Evolutionary conservation across 192 early-diverging fungal genomes (phyloP), one percentile per base, ranked within the genome.

Genomic region (Umbelopsis isabellina): DNA sequence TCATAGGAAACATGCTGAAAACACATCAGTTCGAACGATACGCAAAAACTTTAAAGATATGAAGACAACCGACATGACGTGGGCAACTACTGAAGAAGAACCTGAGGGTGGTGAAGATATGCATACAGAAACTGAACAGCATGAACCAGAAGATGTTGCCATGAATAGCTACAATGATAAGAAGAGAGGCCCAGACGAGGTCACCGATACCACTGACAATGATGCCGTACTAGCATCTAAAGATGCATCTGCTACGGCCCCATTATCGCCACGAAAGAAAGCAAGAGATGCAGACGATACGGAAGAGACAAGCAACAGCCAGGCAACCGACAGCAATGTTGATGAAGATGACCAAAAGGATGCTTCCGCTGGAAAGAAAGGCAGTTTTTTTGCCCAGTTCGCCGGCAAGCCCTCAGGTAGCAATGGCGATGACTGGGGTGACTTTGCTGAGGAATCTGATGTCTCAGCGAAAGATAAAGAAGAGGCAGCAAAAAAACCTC

Each of bases 31-130:
- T 16, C 72, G 49, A 20, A 69, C 76, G 11, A 73, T 78, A 49
- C 76, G 76, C 21, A 68, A 71, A 33, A 78, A 78, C 46, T 21
- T 78, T 33, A 78, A 78, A 46, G 76, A 78, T 27, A 78, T 78
- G 76, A 58, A 67, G 35, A 78, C 76, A 1, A 51, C 76, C 2
- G 76, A 78, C 55, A 78, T 69, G 48, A 25, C 55, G 55, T 61
- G 46, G 27, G 48, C 50, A 47, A 51, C 58, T 16, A 41, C 37
- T 10, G 37, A 41, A 41, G 71, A 65, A 51, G 48, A 65, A 16
- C 49, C 1, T 21, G 70, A 27, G 41, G 67, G 51, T 41, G 6
- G 37, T 48, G 72, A 73, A 37, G 30, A 49, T 16, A 74, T 74
- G 72, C 27, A 48, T 21, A 46, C 72, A 11, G 37, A 65, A 8